These are phyloP conservation scores for Ustilago bromivora DNA, from an alignment of 1,284 basidiomycete species.

Conservation along the genomic window DNA sequence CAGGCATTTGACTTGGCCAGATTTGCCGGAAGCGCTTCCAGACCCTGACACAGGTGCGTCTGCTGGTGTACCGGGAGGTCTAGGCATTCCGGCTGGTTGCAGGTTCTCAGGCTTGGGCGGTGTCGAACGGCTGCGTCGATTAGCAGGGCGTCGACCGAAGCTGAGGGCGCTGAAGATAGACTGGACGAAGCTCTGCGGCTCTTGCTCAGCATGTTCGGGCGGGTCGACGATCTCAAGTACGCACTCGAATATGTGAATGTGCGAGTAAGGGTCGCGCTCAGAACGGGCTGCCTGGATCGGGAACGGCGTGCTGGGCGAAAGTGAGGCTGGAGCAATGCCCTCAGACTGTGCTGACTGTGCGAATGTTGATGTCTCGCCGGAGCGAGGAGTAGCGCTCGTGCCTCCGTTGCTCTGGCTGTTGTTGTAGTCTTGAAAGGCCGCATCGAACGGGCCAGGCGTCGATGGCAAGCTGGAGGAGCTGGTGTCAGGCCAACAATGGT, in stretches of 20 bases:
- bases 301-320: conserved; percentile 56
- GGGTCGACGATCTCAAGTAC: conserved; percentile 61
- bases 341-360: conserved; percentile 18
- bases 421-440: conserved; percentile 38
- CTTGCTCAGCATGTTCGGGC: conserved; percentile 24
- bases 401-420: conserved; percentile 7
- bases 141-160: conserved; percentile 55
- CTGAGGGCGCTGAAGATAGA: conserved; percentile 61
- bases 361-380: conserved; percentile 14
- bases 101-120: conserved; percentile 47
- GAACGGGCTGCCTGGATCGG: conserved; percentile 40
- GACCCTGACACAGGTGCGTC: conserved; percentile 45
- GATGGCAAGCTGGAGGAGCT: conserved; percentile 38
- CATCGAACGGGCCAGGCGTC: conserved; percentile 47
- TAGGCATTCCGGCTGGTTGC: conserved; percentile 28
- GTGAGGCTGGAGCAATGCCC: conserved; percentile 9
- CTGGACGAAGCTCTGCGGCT: conserved; percentile 55
- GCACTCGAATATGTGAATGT: conserved; percentile 66
- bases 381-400: conserved; percentile 7
- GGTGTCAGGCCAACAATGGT: conserved; percentile 70
- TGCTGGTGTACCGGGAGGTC: conserved; percentile 47
- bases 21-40: conserved; percentile 43
- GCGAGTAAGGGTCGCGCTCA: conserved; percentile 53
- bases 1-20: conserved; percentile 55
- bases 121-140: conserved; percentile 48